These are phyloP conservation scores for Suillus fuscotomentosus DNA, from an alignment of 768 basidiomycete species.

Conservation along the genomic window DNA sequence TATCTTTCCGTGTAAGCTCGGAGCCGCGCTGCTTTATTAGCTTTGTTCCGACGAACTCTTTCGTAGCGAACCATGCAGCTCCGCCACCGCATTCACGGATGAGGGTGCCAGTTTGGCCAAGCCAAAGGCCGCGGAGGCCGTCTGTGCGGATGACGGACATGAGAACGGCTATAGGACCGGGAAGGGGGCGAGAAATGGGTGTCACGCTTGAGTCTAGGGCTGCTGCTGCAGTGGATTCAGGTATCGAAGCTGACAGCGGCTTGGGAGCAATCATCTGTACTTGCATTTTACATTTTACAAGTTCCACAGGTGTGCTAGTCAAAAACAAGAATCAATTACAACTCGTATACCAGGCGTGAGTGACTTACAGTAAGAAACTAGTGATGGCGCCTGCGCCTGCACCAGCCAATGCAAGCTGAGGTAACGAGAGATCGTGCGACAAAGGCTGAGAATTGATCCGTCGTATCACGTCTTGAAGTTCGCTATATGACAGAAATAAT, in stretches of 20 bases:
- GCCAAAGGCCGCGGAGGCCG: slow-evolving; percentile 90
- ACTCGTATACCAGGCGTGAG: not conserved
- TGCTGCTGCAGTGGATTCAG: slow-evolving; percentile 14
- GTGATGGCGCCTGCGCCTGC: slow-evolving; percentile 85
- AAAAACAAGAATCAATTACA: not conserved
- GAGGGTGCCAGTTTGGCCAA: slow-evolving; percentile 91
- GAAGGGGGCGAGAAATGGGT: slow-evolving; percentile 36
- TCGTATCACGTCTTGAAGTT: slow-evolving; percentile 64
- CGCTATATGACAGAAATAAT: slow-evolving; percentile 83
- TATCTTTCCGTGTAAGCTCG: slow-evolving; percentile 39
- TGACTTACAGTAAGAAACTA: slow-evolving; percentile 80
- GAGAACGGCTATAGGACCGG: slow-evolving; percentile 75
- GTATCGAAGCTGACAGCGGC: slow-evolving; percentile 14
- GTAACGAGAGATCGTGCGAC: slow-evolving; percentile 49
- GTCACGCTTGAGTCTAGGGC: slow-evolving; percentile 7
- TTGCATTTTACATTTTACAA: slow-evolving; percentile 98
- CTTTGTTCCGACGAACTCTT: slow-evolving; percentile 68
- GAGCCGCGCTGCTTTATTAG: slow-evolving; percentile 53
- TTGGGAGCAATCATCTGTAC: slow-evolving; percentile 74
- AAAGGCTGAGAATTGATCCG: slow-evolving; percentile 32
- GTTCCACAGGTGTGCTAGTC: slow-evolving; percentile 84
- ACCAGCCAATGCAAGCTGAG: slow-evolving; percentile 76
- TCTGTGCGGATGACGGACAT: slow-evolving; percentile 57
- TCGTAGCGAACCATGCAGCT: slow-evolving; percentile 88
- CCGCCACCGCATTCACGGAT: slow-evolving; percentile 92